Evolutionary conservation across 208 protist species (phyloP).

Genomic region (Leishmania aethiopica): DNA sequence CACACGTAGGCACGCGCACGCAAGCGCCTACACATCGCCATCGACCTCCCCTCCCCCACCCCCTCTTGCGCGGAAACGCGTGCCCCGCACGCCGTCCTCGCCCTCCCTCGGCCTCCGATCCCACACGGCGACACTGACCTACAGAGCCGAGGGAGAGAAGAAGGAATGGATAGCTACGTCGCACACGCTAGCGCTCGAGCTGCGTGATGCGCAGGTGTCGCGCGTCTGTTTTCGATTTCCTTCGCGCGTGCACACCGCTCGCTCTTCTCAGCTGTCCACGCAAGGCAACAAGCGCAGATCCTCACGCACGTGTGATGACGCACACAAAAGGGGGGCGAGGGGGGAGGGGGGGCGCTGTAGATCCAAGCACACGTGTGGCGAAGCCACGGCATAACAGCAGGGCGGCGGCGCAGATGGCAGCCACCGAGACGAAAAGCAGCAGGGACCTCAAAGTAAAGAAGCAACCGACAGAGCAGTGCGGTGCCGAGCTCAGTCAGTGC

Average conservation of each 20-base stretch:
- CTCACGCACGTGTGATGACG: background rate
- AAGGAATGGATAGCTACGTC: background rate
- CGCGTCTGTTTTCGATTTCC: background rate
- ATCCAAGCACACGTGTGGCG: background rate
- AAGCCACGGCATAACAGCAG: background rate
- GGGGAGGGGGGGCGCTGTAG: background rate
- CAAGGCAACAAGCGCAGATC: background rate
- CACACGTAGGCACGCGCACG: background rate
- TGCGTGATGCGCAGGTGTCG: background rate
- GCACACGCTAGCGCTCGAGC: background rate
- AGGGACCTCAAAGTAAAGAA: background rate
- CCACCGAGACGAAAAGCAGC: background rate
- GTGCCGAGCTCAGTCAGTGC: too few relatives aligned
- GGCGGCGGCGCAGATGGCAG: background rate
- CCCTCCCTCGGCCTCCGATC: background rate
- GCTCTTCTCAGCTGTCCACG: background rate
- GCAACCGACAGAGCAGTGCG: background rate
- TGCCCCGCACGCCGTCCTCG: too few relatives aligned
- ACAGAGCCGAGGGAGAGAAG: background rate
- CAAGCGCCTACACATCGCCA: background rate
- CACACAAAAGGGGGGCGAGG: background rate
- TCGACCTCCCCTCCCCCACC: background rate
- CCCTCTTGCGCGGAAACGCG: too few relatives aligned
- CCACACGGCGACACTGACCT: background rate
- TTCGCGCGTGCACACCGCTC: background rate